Percentiles rank a stretch among this genome's conserved stretches.
Evolutionary conservation across 306 rosid genomes (phyloP).

Genomic region (Urtica urens): DNA sequence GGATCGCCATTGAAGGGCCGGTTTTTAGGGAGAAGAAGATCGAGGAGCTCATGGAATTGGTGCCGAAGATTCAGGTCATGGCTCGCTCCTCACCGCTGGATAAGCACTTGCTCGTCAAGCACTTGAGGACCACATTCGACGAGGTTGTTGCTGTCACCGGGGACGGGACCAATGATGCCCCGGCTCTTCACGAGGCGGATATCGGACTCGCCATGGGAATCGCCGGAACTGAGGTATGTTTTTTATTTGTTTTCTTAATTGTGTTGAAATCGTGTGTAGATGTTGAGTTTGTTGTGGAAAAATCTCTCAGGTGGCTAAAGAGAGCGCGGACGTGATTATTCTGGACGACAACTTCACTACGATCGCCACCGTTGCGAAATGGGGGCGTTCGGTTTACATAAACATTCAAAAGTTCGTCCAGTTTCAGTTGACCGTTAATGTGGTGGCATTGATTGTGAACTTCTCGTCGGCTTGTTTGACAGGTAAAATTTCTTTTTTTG

Average conservation of each 20-base stretch:
- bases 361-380: slow-evolving; percentile 87
- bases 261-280: background rate
- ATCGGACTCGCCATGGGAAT: slow-evolving; percentile 99
- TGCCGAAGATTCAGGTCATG: slow-evolving; percentile 98
- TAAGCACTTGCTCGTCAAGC: slow-evolving; percentile 83
- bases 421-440: slow-evolving; percentile 90
- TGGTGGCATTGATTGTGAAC: slow-evolving; percentile 87
- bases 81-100: slow-evolving; percentile 96
- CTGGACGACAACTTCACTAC: slow-evolving; percentile 97
- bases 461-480: slow-evolving; percentile 87
- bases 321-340: slow-evolving; percentile 96
- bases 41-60: slow-evolving; percentile 56
- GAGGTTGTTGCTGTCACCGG: slow-evolving; percentile 99
- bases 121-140: slow-evolving; percentile 68
- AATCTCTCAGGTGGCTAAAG: slow-evolving; percentile 76
- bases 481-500: too few species aligned
- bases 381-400: slow-evolving; percentile 96
- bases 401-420: slow-evolving; percentile 95
- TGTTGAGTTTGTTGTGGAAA: background rate
- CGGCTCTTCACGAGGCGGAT: slow-evolving; percentile 98
- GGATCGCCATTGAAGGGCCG: slow-evolving; percentile 96
- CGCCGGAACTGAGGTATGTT: slow-evolving; percentile 91
- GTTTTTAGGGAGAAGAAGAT: slow-evolving; percentile 69
- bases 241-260: background rate
- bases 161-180: slow-evolving; percentile 98